Base-by-base conservation (phyloP, 23 red algal species). In the Gracilariopsis chorda region DNA sequence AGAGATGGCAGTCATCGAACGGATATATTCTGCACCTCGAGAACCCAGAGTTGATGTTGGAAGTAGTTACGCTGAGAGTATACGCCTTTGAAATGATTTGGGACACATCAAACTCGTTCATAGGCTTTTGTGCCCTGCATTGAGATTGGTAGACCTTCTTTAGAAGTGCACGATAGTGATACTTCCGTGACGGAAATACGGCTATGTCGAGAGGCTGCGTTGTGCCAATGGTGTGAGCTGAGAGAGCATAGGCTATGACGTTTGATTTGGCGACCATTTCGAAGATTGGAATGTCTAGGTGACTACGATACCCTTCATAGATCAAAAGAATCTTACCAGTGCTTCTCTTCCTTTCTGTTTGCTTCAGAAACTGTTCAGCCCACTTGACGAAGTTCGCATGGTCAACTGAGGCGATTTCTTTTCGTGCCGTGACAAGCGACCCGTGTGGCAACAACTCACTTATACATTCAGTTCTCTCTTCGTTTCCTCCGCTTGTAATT, bases 141-240 rank as follows among this genome's bases (percentile, higher is more conserved):
- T 25, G 55, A 60, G 7, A 27, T 5, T n/a, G 55, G 29, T n/a
- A 12, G 4, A 64, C 52, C 11, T 20, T 23, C 5, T n/a, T 43
- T 5, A 84, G 36, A 16, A 60, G 37, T 8, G 20, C 19, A 21
- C 48, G 36, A 16, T 32, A 37, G 24, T 44, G 41, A n/a, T n/a
- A n/a, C 46, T 84, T 65, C 4, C 9, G 11, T 13, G 80, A 19
- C 4, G 45, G 33, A 67, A 88, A 77, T 10, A 77, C 48, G n/a
- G 13, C 68, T 25, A 75, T n/a, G 44, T 88, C 84, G 16, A 88
- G 37, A 7, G 84, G 84, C 68, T 88, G 84, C 14, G 64, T 88
- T 1, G 35, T n/a, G n/a, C n/a, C n/a, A n/a, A n/a, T n/a, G n/a
- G n/a, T n/a, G n/a, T n/a, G n/a, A n/a, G n/a, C n/a, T 76, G 65